Conservation (phyloP, 768 basidiomycete genomes). For the Mycena epipterygia region DNA sequence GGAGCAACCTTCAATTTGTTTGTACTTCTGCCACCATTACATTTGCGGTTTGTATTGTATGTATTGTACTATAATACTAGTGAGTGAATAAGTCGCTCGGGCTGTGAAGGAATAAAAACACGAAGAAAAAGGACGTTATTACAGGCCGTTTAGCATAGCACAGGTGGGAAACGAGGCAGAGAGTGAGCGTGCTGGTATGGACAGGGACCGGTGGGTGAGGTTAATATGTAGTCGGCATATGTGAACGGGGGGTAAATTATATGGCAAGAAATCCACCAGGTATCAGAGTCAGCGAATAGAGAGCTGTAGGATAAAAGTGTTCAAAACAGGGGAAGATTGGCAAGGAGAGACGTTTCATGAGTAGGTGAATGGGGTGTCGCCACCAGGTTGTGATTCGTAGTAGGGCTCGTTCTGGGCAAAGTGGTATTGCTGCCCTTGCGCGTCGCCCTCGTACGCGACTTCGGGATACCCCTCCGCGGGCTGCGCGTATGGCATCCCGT, state of each 20-base stretch:
- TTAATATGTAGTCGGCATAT: constrained; percentile 19
- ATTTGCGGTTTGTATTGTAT: constrained; percentile 30
- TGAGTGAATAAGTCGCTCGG: constrained; percentile 26
- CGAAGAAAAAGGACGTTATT: constrained; percentile 20
- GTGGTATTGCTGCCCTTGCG: not conserved
- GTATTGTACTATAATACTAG: constrained; percentile 34
- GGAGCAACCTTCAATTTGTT: constrained; percentile 1
- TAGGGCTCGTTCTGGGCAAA: constrained; percentile 21
- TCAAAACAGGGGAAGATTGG: not conserved
- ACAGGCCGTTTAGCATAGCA: constrained; percentile 28
- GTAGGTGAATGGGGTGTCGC: constrained; percentile 32
- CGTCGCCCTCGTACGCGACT: not conserved
- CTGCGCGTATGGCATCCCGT: constrained; percentile 25
- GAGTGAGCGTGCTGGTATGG: constrained; percentile 26
- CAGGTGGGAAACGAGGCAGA: constrained; percentile 1
- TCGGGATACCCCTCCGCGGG: constrained; percentile 6
- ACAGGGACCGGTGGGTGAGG: constrained; percentile 11
- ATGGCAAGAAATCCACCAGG: constrained; percentile 29
- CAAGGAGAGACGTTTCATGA: constrained; percentile 21
- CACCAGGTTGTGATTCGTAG: constrained; percentile 20
- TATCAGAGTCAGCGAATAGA: constrained; percentile 27
- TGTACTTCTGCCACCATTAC: constrained; percentile 19
- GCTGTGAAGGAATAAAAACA: constrained; percentile 26
- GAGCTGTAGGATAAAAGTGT: constrained; percentile 32
- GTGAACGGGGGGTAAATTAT: constrained; percentile 13